Conservation (phyloP, 768 basidiomycete genomes). For the Lentinula raphanica region DNA sequence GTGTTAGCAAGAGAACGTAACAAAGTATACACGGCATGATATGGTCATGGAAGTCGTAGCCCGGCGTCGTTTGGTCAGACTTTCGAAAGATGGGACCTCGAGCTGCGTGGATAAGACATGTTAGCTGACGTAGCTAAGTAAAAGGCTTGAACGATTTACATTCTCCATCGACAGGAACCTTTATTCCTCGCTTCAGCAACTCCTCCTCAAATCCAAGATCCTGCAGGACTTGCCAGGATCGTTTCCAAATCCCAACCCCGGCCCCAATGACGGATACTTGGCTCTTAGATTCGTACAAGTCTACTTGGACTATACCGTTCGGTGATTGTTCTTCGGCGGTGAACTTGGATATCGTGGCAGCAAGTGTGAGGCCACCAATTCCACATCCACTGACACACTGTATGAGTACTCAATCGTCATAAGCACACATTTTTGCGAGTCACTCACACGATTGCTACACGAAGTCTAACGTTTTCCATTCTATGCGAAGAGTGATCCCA, state of each 20-base stretch:
- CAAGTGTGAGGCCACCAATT: conserved; percentile 34
- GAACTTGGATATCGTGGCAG: conserved; percentile 29
- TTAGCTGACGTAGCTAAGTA: not conserved
- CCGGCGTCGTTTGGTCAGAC: conserved; percentile 18
- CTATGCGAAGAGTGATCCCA: no score
- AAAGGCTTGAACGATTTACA: conserved; percentile 7
- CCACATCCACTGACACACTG: conserved; percentile 25
- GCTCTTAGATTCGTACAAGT: conserved; percentile 38
- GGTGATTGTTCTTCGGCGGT: not conserved
- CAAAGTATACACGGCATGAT: conserved; percentile 20
- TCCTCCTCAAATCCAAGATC: conserved; percentile 31
- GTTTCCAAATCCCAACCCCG: conserved; percentile 36
- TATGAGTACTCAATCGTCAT: not conserved
- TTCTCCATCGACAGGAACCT: conserved; percentile 21
- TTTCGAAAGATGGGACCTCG: conserved; percentile 21
- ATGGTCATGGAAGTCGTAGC: conserved; percentile 21
- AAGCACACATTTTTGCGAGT: not conserved
- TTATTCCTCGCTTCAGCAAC: conserved; percentile 15
- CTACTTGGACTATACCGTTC: conserved; percentile 18
- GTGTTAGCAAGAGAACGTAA: not conserved
- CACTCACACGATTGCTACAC: not conserved
- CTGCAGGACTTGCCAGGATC: conserved; percentile 33
- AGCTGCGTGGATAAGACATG: conserved; percentile 6
- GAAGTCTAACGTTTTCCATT: not conserved
- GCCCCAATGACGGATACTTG: conserved; percentile 35